Conservation (phyloP, 768 basidiomycete genomes). For the Xerocomus potaroensis region DNA sequence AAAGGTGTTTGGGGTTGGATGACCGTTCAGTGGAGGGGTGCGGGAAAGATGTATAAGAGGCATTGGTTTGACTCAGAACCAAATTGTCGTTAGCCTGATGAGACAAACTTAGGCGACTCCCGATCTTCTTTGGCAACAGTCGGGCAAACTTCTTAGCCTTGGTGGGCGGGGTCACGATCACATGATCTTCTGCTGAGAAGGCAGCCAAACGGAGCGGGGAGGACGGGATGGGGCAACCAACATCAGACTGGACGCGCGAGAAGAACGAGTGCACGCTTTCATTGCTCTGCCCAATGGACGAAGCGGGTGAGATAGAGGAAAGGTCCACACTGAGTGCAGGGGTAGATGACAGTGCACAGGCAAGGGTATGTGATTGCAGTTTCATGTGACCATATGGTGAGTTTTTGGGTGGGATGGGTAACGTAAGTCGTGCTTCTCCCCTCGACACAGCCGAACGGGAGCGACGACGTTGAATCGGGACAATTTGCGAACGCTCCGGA, state of each 20-base stretch:
- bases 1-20: constrained; percentile 21
- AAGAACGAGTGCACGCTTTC: constrained; percentile 26
- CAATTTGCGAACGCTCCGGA: constrained; percentile 8
- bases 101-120: constrained; percentile 26
- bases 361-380: constrained; percentile 24
- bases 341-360: constrained; percentile 23
- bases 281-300: constrained; percentile 22
- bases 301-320: constrained; percentile 22
- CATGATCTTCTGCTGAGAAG: constrained; percentile 23
- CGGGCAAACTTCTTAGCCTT: constrained; percentile 29
- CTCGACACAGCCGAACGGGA: constrained; percentile 33
- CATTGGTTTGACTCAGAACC: constrained; percentile 18
- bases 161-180: constrained; percentile 6
- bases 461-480: constrained; percentile 30
- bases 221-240: constrained; percentile 20
- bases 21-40: constrained; percentile 21
- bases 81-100: constrained; percentile 28
- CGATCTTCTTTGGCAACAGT: constrained; percentile 30
- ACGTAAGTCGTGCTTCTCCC: constrained; percentile 26
- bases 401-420: constrained; percentile 23
- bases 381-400: constrained; percentile 32
- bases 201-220: constrained; percentile 24
- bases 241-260: constrained; percentile 19
- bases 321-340: constrained; percentile 28
- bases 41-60: constrained; percentile 27